These are phyloP conservation scores for Phytophthora chlamydospora DNA, from an alignment of 352 stramenopile species.

Conservation along the genomic window DNA sequence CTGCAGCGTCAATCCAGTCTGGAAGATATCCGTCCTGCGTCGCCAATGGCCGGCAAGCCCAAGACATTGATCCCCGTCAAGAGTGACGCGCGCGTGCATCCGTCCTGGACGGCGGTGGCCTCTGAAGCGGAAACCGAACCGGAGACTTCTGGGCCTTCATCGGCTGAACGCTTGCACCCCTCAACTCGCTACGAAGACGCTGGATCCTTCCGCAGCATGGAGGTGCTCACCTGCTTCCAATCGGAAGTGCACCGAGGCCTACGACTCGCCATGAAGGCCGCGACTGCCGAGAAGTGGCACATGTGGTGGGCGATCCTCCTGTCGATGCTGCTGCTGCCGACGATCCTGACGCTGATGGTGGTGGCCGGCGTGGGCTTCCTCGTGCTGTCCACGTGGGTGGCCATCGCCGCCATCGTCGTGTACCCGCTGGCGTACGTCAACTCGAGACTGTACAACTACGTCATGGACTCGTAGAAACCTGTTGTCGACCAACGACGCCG, in stretches of 20 bases:
- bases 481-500: too few relatives aligned
- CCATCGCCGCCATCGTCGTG: slow-evolving; percentile 14
- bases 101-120: slow-evolving; percentile 1
- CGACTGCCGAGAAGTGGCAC: slow-evolving; percentile 29
- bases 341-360: slow-evolving; percentile 25
- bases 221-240: slow-evolving; percentile 35
- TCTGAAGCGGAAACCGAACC: slow-evolving; percentile 10
- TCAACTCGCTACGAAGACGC: slow-evolving; percentile 10
- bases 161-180: not conserved
- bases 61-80: slow-evolving; percentile 5
- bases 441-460: slow-evolving; percentile 28
- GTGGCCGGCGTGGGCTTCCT: slow-evolving; percentile 24
- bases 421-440: slow-evolving; percentile 31
- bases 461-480: slow-evolving; percentile 25
- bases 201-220: slow-evolving; percentile 27
- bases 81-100: slow-evolving; percentile 2
- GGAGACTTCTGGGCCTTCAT: slow-evolving; percentile 2
- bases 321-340: slow-evolving; percentile 27
- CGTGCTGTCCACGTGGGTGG: slow-evolving; percentile 25
- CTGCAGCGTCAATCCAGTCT: slow-evolving; percentile 14
- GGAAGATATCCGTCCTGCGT: slow-evolving; percentile 27
- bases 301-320: slow-evolving; percentile 30
- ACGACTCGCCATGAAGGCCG: slow-evolving; percentile 22
- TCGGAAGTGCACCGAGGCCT: slow-evolving; percentile 26
- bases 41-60: slow-evolving; percentile 13